These are phyloP conservation scores for Nasturtium officinale DNA, from an alignment of 345 rosid genomes.

Conservation along the genomic window DNA sequence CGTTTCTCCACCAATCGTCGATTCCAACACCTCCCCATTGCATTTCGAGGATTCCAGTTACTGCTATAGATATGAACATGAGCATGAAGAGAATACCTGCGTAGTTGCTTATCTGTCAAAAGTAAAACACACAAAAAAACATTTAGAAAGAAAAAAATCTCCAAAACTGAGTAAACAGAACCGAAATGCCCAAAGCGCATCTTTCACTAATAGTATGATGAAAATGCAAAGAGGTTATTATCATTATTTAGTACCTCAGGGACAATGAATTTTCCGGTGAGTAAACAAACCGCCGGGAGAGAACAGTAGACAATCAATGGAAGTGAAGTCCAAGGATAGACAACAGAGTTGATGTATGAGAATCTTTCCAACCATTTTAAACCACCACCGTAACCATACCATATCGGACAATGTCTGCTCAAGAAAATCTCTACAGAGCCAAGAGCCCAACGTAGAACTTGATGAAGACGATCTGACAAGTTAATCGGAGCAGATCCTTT, in stretches of 20 bases:
- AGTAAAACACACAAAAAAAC: neutral
- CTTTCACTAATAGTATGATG: neutral
- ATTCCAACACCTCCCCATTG: conserved; percentile 98
- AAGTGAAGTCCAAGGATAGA: conserved; percentile 89
- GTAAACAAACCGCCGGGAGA: conserved; percentile 90
- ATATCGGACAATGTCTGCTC: conserved; percentile 93
- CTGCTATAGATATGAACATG: conserved; percentile 92
- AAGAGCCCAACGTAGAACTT: conserved; percentile 97
- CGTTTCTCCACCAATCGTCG: conserved; percentile 97
- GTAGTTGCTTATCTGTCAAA: conserved; percentile 86
- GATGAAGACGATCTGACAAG: conserved; percentile 92
- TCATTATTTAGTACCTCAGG: conserved; percentile 65
- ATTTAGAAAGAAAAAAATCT: neutral
- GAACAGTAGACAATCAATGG: conserved; percentile 91
- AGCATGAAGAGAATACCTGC: conserved; percentile 79
- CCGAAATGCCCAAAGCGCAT: neutral
- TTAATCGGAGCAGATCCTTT: conserved; percentile 96
- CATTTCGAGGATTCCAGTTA: conserved; percentile 91
- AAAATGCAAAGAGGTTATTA: conserved; percentile 9
- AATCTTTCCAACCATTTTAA: conserved; percentile 92
- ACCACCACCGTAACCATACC: conserved; percentile 99
- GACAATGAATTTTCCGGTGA: conserved; percentile 91
- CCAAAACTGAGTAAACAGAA: neutral
- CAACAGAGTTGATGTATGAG: conserved; percentile 92
- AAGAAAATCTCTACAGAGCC: conserved; percentile 97